These are phyloP conservation scores for Paracoccidioides brasiliensis DNA, from an alignment of 2,329 filamentous ascomycete genomes.

Conservation along the genomic window DNA sequence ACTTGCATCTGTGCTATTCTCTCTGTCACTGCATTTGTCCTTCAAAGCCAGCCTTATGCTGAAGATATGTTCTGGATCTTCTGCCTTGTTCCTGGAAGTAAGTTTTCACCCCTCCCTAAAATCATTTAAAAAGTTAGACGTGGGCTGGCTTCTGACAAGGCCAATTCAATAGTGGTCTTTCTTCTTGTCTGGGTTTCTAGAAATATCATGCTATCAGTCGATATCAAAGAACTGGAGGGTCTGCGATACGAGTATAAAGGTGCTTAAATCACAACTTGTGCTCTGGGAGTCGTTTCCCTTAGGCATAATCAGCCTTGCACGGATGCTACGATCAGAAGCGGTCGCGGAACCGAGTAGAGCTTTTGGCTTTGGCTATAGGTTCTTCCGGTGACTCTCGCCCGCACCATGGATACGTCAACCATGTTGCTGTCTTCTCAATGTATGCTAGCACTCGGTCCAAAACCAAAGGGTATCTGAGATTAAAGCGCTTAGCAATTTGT, in stretches of 20 bases:
- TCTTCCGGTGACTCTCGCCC: too few species aligned
- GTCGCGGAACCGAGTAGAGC: too few species aligned
- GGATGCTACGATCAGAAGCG: too few species aligned
- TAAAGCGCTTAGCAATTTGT: too few species aligned
- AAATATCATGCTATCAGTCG: slow-evolving; percentile 26
- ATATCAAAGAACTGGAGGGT: slow-evolving; percentile 25
- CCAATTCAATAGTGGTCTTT: slow-evolving; percentile 19
- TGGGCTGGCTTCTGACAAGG: background rate
- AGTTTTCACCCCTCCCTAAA: slow-evolving; percentile 6
- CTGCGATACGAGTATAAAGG: slow-evolving; percentile 32
- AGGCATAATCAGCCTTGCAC: background rate
- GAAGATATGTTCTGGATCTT: slow-evolving; percentile 15
- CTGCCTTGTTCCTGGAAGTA: slow-evolving; percentile 29
- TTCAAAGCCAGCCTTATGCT: slow-evolving; percentile 7
- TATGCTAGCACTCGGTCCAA: too few species aligned
- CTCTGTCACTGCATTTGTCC: slow-evolving; percentile 16
- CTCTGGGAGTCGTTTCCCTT: background rate
- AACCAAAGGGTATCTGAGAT: too few species aligned
- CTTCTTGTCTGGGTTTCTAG: slow-evolving; percentile 20
- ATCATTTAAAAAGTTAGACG: background rate
- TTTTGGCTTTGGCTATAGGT: too few species aligned
- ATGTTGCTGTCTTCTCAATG: too few species aligned
- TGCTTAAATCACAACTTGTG: slow-evolving; percentile 12
- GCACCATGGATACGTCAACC: too few species aligned
- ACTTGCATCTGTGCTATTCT: slow-evolving; percentile 20